phyloP scores from a whole-genome alignment of 2,329 filamentous ascomycete species.

The Nectriaceae sp. region DNA sequence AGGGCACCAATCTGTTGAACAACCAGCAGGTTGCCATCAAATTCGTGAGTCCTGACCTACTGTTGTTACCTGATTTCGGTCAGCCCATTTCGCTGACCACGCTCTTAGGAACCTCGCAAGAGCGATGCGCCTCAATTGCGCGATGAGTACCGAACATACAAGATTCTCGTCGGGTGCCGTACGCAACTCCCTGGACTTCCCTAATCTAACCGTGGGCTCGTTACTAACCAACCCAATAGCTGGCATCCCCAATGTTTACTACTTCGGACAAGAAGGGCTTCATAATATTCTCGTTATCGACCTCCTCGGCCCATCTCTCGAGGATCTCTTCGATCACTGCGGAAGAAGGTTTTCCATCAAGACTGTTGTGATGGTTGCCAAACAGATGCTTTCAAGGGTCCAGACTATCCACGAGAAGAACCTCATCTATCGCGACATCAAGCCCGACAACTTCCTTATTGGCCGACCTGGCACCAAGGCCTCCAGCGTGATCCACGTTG shows the following conservation, averaged over 20 bases:
- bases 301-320: slow-evolving; percentile 88
- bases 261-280: slow-evolving; percentile 96
- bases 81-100: slow-evolving; percentile 6
- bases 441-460: slow-evolving; percentile 98
- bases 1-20: slow-evolving; percentile 97
- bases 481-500: slow-evolving; percentile 97
- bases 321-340: slow-evolving; percentile 97
- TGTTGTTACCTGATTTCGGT: background rate
- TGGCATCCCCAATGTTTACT: slow-evolving; percentile 99
- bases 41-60: slow-evolving; percentile 68
- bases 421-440: slow-evolving; percentile 98
- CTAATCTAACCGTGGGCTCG: slow-evolving; percentile 31
- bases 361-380: slow-evolving; percentile 98
- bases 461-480: slow-evolving; percentile 88
- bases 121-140: slow-evolving; percentile 96
- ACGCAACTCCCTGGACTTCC: slow-evolving; percentile 44
- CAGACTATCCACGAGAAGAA: slow-evolving; percentile 98
- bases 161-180: slow-evolving; percentile 99
- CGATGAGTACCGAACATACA: slow-evolving; percentile 99
- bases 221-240: slow-evolving; percentile 54
- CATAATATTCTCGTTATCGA: slow-evolving; percentile 99
- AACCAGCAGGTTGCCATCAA: slow-evolving; percentile 99
- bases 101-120: slow-evolving; percentile 85
- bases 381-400: slow-evolving; percentile 97
- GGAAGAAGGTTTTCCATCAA: slow-evolving; percentile 94